Evolutionary conservation across 176 grass and related monocot genomes (phyloP), one percentile per base, ranked within the genome.

Genomic region (Musa beccarii): DNA sequence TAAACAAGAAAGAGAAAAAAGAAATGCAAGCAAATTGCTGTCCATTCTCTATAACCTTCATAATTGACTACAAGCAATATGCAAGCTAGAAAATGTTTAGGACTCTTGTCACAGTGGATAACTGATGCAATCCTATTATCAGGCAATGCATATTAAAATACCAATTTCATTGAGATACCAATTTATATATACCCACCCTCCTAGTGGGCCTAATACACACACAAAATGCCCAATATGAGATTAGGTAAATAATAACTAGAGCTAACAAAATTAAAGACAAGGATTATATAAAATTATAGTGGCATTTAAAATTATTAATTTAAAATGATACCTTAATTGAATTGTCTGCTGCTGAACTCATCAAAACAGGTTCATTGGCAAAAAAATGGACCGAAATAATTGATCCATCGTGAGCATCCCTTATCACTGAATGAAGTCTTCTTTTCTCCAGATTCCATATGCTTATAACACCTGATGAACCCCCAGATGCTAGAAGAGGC

Each of bases 301-400:
- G 8, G 62, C 6, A 61, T 55, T 0, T 54, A 77, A 8, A 72
- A 69, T 8, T 28, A 28, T 28, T 74, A 53, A 64, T 56, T 28
- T 20, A 71, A 54, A 25, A 25, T 83, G 86, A 69, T 86, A 98
- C 90, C 81, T 98, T 98, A 57, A 98, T 89, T 84, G 95, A 98
- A 90, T 98, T 98, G 81, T 98, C 95, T 82, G 86, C 75, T 85
- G 95, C 88, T 66, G 95, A 93, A 81, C 95, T 98, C 90, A 98
- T 91, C 72, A 98, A 76, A 83, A 98, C 66, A 81, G 95, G 95
- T 82, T 98, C 95, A 57, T 93, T 98, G 13, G 88, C 86, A 68
- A 98, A 93, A 81, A 87, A 93, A 84, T 98, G 88, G 68, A 93
- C 86, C 17, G 95, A 93, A 76, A 98, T 62, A 63, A 98, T 93